A percentile compares a stretch with the other conserved stretches of the same genome.
phyloP scores from a whole-genome alignment of 768 basidiomycete genomes.

The Russula abietina region DNA sequence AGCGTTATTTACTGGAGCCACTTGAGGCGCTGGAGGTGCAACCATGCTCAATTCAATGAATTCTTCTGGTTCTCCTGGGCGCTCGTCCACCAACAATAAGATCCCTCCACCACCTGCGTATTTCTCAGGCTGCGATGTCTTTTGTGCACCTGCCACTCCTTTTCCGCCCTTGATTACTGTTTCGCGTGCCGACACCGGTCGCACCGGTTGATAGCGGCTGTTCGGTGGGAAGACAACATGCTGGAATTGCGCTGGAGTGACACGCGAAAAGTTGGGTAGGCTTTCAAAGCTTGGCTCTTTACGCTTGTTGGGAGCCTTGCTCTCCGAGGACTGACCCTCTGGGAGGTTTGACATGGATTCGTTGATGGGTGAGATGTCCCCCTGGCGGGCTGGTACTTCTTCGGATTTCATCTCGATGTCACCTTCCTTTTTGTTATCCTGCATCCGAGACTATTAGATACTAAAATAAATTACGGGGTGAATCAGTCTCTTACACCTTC shows the following conservation, averaged over 20 bases:
- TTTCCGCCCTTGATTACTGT: conserved; percentile 26
- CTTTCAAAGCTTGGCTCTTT: conserved; percentile 78
- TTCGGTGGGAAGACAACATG: conserved; percentile 76
- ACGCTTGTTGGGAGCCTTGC: conserved; percentile 43
- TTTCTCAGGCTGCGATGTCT: conserved; percentile 44
- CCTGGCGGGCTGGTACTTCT: conserved; percentile 43
- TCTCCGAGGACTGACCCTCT: conserved; percentile 37
- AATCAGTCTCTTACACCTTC: conserved; percentile 57
- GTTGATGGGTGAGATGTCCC: conserved; percentile 52
- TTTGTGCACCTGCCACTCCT: conserved; percentile 25
- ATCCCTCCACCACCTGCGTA: conserved; percentile 84
- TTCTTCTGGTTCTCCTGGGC: conserved; percentile 64
- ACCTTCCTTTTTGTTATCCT: conserved; percentile 48
- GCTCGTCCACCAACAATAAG: conserved; percentile 70
- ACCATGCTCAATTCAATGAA: conserved; percentile 55
- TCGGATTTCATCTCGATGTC: conserved; percentile 79
- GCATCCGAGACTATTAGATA: conserved; percentile 46
- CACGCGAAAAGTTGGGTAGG: conserved; percentile 84
- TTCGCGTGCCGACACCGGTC: conserved; percentile 54
- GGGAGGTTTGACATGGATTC: conserved; percentile 47
- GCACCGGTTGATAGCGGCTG: conserved; percentile 82
- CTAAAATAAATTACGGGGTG: neutral
- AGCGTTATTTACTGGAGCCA: conserved; percentile 31
- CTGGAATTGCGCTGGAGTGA: conserved; percentile 83
- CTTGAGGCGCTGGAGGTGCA: conserved; percentile 26